Percentiles rank a stretch among this genome's conserved stretches.
Conservation (phyloP, 768 basidiomycete species). For the Mycena epipterygia region DNA sequence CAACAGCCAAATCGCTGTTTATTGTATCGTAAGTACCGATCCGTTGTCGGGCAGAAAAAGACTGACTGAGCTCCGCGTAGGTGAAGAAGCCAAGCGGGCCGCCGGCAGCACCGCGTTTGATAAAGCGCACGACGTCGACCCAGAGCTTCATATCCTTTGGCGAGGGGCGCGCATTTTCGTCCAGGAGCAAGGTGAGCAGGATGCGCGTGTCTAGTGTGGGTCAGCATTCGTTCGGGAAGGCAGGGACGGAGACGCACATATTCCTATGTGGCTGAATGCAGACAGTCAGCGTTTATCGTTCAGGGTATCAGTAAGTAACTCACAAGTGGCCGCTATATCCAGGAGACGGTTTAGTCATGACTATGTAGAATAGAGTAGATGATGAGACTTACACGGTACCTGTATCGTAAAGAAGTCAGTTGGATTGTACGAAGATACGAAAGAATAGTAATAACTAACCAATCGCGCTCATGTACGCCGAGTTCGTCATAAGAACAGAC, state of each 20-base stretch:
- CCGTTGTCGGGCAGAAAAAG: not conserved
- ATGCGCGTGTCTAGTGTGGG: constrained; percentile 60
- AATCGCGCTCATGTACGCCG: constrained; percentile 63
- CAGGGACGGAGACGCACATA: constrained; percentile 50
- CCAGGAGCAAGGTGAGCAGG: constrained; percentile 62
- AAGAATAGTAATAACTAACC: constrained; percentile 36
- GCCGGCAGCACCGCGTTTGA: constrained; percentile 63
- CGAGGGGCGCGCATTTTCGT: constrained; percentile 57
- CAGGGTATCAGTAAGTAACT: constrained; percentile 32
- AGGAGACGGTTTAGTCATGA: not conserved
- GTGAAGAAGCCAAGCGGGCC: constrained; percentile 69
- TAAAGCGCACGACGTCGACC: constrained; percentile 65
- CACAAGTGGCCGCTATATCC: constrained; percentile 56
- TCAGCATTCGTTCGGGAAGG: not conserved
- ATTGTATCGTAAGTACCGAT: not conserved
- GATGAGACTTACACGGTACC: constrained; percentile 50
- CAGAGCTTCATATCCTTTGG: constrained; percentile 68
- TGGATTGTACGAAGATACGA: not conserved
- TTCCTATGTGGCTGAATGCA: constrained; percentile 61
- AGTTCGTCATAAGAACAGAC: constrained; percentile 65
- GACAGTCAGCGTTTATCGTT: not conserved
- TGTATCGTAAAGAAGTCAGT: not conserved
- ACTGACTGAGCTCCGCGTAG: constrained; percentile 67
- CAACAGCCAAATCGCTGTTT: constrained; percentile 55
- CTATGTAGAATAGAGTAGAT: not conserved